Evolutionary conservation across 1,284 basidiomycete species (phyloP).

Genomic region (Pseudozyma tsukubaensis): DNA sequence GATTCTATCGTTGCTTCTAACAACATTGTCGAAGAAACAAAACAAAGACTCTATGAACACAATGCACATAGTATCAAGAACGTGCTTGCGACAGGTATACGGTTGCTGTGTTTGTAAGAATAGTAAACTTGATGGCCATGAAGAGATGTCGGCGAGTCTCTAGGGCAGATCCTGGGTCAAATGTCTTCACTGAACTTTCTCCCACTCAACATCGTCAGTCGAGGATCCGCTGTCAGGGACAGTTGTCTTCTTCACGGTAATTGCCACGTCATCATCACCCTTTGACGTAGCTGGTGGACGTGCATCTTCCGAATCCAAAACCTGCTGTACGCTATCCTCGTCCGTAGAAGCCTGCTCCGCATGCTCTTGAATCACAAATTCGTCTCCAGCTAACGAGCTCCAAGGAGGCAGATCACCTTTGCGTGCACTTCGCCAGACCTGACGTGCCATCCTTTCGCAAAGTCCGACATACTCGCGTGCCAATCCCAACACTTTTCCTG

Average conservation of each 20-base stretch:
- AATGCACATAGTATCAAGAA: no score
- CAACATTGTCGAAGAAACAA: no score
- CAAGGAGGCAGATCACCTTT: constrained; percentile 55
- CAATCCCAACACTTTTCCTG: constrained; percentile 35
- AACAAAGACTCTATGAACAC: no score
- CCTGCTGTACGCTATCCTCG: constrained; percentile 18
- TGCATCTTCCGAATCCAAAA: constrained; percentile 27
- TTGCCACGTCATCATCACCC: constrained; percentile 15
- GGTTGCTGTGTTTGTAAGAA: no score
- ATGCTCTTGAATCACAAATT: constrained; percentile 35
- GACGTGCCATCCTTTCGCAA: constrained; percentile 44
- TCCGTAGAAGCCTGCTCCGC: constrained; percentile 15
- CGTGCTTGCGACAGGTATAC: no score
- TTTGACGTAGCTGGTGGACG: constrained; percentile 23
- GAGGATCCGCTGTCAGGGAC: constrained; percentile 36
- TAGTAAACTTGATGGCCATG: no score
- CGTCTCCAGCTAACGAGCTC: constrained; percentile 43
- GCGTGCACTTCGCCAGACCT: constrained; percentile 55
- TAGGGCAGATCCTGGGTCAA: background rate
- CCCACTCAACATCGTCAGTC: constrained; percentile 49
- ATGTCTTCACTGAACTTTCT: constrained; percentile 43
- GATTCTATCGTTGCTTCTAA: no score
- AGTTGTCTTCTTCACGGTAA: constrained; percentile 37
- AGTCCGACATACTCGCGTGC: constrained; percentile 45
- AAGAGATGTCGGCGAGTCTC: background rate